These are phyloP conservation scores for Wickerhamomyces silvicola DNA, from an alignment of 805 yeast genomes.

Conservation along the genomic window DNA sequence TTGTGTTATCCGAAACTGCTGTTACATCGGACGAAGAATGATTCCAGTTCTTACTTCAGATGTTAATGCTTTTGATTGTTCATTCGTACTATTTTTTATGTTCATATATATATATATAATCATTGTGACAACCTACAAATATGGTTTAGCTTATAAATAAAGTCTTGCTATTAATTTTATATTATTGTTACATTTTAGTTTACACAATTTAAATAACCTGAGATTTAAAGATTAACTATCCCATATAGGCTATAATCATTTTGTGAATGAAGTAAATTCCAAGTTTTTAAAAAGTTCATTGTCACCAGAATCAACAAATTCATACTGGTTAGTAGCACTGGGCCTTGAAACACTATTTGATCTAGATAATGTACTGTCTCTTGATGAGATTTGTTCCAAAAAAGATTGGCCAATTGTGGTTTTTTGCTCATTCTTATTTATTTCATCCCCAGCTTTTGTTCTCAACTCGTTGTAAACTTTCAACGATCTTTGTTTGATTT, in stretches of 20 bases:
- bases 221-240: too few relatives aligned
- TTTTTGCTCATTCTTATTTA: constrained; percentile 6
- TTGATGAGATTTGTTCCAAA: constrained; percentile 14
- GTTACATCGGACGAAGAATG: constrained; percentile 18
- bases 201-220: too few relatives aligned
- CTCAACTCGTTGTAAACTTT: constrained; percentile 10
- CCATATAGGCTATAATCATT: too few relatives aligned
- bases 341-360: constrained; percentile 10
- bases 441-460: constrained; percentile 4
- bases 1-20: constrained; percentile 21
- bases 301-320: constrained; percentile 17
- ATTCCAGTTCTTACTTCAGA: too few relatives aligned
- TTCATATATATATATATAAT: too few relatives aligned
- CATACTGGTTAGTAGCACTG: constrained; percentile 15
- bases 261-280: constrained; percentile 23
- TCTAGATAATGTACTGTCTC: constrained; percentile 6
- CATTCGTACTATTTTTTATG: too few relatives aligned
- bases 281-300: constrained; percentile 20
- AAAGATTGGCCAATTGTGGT: constrained; percentile 18
- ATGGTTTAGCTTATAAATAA: too few relatives aligned
- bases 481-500: constrained; percentile 26
- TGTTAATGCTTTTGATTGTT: too few relatives aligned
- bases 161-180: too few relatives aligned
- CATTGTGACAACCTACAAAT: too few relatives aligned
- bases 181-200: too few relatives aligned